Evolutionary conservation across 495 filamentous ascomycete species (phyloP).

Genomic region (Aspergillus avenaceus): DNA sequence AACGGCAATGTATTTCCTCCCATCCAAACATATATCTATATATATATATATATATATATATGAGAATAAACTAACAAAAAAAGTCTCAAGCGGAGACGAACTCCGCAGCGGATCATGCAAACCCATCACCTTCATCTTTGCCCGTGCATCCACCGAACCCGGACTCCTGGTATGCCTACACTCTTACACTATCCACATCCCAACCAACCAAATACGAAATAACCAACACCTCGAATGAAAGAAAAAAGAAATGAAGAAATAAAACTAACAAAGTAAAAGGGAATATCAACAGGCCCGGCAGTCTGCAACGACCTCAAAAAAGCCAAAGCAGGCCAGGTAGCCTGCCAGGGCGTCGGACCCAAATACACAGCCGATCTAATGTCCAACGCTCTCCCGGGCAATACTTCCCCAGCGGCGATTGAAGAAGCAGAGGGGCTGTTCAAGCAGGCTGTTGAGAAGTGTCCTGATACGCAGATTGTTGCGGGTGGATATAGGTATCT

Average conservation of each 20-base stretch:
- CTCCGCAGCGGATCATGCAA: constrained; percentile 40
- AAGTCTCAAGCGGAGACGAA: constrained; percentile 27
- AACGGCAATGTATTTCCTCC: constrained; percentile 17
- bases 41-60: not conserved
- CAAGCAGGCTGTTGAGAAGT: constrained; percentile 36
- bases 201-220: too few species aligned
- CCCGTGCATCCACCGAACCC: constrained; percentile 43
- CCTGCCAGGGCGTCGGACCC: constrained; percentile 34
- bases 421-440: constrained; percentile 35
- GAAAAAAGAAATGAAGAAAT: too few species aligned
- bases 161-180: constrained; percentile 51
- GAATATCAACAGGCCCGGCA: constrained; percentile 31
- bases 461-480: constrained; percentile 53
- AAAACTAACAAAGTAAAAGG: too few species aligned
- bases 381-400: constrained; percentile 22
- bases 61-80: too few species aligned
- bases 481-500: constrained; percentile 48
- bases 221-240: too few species aligned
- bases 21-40: constrained; percentile 1
- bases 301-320: constrained; percentile 29
- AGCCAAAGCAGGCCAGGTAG: constrained; percentile 28
- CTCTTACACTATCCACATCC: not conserved
- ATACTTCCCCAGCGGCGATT: constrained; percentile 34
- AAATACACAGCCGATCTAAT: constrained; percentile 25
- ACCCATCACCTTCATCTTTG: constrained; percentile 47